These are phyloP conservation scores for Malassezia yamatoensis DNA, from an alignment of 1,284 basidiomycete species.

Conservation along the genomic window DNA sequence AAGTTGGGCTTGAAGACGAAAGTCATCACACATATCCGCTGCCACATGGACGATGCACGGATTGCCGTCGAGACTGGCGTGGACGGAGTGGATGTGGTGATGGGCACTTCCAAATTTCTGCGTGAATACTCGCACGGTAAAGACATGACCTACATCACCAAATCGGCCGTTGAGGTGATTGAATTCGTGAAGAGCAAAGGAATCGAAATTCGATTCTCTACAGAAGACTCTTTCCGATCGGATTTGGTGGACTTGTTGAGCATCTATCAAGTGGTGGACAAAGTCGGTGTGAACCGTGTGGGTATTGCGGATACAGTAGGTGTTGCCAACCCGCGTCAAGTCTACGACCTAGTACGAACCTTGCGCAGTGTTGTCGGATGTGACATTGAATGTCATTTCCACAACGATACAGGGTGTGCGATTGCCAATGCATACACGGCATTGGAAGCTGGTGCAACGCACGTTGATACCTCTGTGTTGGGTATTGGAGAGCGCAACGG, in stretches of 20 bases:
- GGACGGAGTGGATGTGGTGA: constrained; percentile 98
- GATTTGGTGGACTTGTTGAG: constrained; percentile 96
- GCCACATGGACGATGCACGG: constrained; percentile 98
- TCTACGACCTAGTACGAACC: constrained; percentile 95
- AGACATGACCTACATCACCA: constrained; percentile 99
- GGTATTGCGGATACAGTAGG: constrained; percentile 99
- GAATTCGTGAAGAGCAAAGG: constrained; percentile 99
- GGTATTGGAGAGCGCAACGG: constrained; percentile 99
- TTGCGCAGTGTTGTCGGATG: constrained; percentile 67
- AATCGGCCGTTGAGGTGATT: constrained; percentile 92
- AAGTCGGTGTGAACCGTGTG: constrained; percentile 97
- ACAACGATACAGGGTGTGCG: constrained; percentile 88
- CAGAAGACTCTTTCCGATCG: constrained; percentile 98
- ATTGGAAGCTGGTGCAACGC: constrained; percentile 95
- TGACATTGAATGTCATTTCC: constrained; percentile 93
- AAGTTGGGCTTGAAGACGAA: constrained; percentile 94
- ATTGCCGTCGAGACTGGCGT: constrained; percentile 97
- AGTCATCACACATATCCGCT: constrained; percentile 97
- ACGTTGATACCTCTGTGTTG: constrained; percentile 76
- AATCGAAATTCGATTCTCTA: constrained; percentile 98
- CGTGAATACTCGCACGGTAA: constrained; percentile 99
- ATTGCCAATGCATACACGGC: constrained; percentile 98
- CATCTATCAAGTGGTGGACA: constrained; percentile 99
- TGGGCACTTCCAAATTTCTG: constrained; percentile 96
- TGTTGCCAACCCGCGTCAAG: constrained; percentile 95